Percentiles rank a stretch among this genome's conserved stretches.
These are phyloP conservation scores for Dipteronia dyeriana DNA, from an alignment of 345 rosid species.

Conservation along the genomic window DNA sequence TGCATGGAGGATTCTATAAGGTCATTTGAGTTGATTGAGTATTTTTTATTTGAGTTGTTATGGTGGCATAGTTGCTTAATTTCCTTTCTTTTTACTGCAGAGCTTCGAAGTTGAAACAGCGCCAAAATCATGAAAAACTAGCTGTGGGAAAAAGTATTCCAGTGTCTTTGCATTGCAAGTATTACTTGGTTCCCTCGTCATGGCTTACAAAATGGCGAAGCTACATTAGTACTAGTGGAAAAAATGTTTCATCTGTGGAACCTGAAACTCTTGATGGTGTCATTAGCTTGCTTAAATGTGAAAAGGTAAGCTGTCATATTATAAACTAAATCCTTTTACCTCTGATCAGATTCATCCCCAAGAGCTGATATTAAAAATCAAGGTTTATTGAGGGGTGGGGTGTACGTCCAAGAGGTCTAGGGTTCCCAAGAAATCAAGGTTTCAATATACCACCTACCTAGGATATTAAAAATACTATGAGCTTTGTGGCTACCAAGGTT, in stretches of 20 bases:
- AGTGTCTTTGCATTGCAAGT: conserved; percentile 51
- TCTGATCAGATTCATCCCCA: conserved; percentile 12
- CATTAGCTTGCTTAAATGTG: conserved; percentile 69
- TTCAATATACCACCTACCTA: neutral
- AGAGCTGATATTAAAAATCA: neutral
- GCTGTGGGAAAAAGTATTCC: conserved; percentile 66
- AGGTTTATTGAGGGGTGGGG: neutral
- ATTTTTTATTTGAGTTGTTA: conserved; percentile 4
- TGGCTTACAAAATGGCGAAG: conserved; percentile 90
- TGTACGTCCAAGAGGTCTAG: neutral
- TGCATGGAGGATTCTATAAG: conserved; percentile 80
- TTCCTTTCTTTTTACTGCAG: conserved; percentile 50
- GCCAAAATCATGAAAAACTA: conserved; percentile 86
- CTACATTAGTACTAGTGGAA: conserved; percentile 69
- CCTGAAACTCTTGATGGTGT: conserved; percentile 70
- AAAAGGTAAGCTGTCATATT: conserved; percentile 55
- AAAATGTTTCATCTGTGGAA: conserved; percentile 55
- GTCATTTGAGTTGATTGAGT: conserved; percentile 43
- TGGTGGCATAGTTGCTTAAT: conserved; percentile 27
- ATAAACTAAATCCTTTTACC: conserved; percentile 7
- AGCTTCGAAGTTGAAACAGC: conserved; percentile 75
- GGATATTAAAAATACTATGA: too few species aligned
- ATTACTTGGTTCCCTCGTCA: conserved; percentile 76
- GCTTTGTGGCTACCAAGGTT: neutral
- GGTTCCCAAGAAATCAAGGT: neutral